phyloP scores from a whole-genome alignment of 1,139 yeast genomes.

The Suhomyces kunorum region DNA sequence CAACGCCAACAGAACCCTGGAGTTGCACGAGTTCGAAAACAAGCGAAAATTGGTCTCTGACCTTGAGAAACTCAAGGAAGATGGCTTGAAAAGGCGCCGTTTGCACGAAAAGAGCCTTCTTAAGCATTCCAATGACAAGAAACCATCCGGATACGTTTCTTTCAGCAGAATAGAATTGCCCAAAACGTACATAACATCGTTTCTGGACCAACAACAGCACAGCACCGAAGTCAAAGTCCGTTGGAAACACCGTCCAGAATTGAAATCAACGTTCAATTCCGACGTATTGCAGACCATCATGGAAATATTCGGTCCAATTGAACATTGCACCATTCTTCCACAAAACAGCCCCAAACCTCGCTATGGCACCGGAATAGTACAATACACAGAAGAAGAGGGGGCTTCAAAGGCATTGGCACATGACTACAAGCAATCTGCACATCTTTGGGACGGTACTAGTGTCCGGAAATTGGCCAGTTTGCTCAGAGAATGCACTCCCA shows the following conservation, averaged over 20 bases:
- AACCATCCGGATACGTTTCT: constrained; percentile 20
- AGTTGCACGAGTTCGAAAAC: constrained; percentile 7
- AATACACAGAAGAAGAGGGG: constrained; percentile 26
- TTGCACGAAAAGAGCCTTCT: constrained; percentile 19
- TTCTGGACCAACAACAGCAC: not conserved
- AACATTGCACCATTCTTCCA: constrained; percentile 17
- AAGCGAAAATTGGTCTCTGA: constrained; percentile 19
- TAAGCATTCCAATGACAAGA: not conserved
- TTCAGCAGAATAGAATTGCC: constrained; percentile 22
- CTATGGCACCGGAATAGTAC: constrained; percentile 43
- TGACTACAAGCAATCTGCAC: constrained; percentile 43
- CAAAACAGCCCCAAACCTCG: constrained; percentile 20
- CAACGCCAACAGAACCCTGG: constrained; percentile 8
- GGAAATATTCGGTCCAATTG: constrained; percentile 48
- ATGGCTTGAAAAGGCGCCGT: constrained; percentile 33
- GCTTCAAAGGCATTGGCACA: constrained; percentile 40
- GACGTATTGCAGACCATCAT: constrained; percentile 41
- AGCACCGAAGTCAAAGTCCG: constrained; percentile 24
- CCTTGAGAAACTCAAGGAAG: constrained; percentile 33
- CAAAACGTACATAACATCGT: constrained; percentile 2
- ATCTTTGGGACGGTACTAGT: constrained; percentile 49
- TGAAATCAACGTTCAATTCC: constrained; percentile 32
- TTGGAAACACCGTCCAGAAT: constrained; percentile 48
- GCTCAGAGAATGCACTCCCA: constrained; percentile 34
- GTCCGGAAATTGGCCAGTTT: constrained; percentile 51